Percentiles rank a stretch among this genome's conserved stretches.
phyloP scores from a whole-genome alignment of 176 grass and related monocot genomes.

The Poa pratensis region DNA sequence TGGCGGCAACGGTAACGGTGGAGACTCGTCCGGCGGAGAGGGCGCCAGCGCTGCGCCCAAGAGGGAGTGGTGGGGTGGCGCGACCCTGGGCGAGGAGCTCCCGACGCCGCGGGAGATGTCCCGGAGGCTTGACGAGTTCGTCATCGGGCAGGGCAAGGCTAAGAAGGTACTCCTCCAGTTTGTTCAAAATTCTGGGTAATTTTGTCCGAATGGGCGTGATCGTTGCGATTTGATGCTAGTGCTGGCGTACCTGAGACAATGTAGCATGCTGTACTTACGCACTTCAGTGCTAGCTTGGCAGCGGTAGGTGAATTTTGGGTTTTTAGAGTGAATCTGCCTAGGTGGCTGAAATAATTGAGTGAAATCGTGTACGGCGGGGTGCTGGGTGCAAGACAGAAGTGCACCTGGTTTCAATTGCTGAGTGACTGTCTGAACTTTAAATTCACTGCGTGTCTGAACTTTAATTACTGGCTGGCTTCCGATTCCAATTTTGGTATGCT shows the following conservation, averaged over 20 bases:
- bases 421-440: neutral
- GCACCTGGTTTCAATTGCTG: neutral
- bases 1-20: neutral
- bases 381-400: neutral
- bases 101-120: conserved; percentile 95
- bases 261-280: neutral
- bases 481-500: no score
- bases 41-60: conserved; percentile 46
- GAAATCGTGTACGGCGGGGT: conserved; percentile 6
- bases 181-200: conserved; percentile 28
- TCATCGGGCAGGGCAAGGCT: conserved; percentile 84
- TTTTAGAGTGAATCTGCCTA: conserved; percentile 11
- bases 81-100: conserved; percentile 76
- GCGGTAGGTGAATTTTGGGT: conserved; percentile 17
- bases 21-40: conserved; percentile 59
- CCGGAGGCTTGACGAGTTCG: conserved; percentile 80
- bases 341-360: conserved; percentile 11
- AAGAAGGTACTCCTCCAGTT: conserved; percentile 69
- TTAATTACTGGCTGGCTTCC: neutral
- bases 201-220: conserved; percentile 26
- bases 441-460: neutral
- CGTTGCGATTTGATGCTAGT: neutral
- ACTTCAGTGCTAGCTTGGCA: neutral
- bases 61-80: conserved; percentile 85
- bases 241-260: neutral